Conservation (phyloP, 352 stramenopile genomes). For the Phytophthora cactorum region DNA sequence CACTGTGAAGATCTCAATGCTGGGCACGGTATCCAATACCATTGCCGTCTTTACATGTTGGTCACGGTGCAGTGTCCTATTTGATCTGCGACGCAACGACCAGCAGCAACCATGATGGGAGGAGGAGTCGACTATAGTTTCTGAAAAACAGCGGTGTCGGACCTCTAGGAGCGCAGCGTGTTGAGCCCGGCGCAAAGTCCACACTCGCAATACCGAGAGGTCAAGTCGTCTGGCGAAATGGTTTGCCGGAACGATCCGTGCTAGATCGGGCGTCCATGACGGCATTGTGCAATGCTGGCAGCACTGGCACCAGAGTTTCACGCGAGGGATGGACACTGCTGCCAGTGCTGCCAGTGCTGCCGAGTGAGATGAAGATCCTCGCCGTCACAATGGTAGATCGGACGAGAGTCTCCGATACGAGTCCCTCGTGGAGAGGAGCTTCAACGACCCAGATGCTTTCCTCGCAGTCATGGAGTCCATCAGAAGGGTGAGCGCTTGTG, state of each 20-base stretch:
- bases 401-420: conserved; percentile 13
- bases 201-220: not conserved
- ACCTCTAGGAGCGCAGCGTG: conserved; percentile 33
- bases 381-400: conserved; percentile 7
- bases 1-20: conserved; percentile 6
- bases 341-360: no score
- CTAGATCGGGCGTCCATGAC: not conserved
- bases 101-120: conserved; percentile 14
- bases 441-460: conserved; percentile 28
- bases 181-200: conserved; percentile 27
- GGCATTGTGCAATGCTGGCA: not conserved
- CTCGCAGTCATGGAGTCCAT: conserved; percentile 12
- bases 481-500: conserved; percentile 1
- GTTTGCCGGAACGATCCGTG: conserved; percentile 8
- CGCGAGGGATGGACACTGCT: no score
- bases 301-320: not conserved
- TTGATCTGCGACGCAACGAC: conserved; percentile 25
- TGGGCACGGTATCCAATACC: conserved; percentile 4
- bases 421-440: conserved; percentile 11
- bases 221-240: conserved; percentile 20
- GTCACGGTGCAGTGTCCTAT: conserved; percentile 1
- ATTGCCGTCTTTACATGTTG: conserved; percentile 17
- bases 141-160: conserved; percentile 32
- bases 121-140: conserved; percentile 27
- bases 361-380: not conserved